phyloP scores from a whole-genome alignment of 345 rosid genomes.

The Ailanthus altissimus region DNA sequence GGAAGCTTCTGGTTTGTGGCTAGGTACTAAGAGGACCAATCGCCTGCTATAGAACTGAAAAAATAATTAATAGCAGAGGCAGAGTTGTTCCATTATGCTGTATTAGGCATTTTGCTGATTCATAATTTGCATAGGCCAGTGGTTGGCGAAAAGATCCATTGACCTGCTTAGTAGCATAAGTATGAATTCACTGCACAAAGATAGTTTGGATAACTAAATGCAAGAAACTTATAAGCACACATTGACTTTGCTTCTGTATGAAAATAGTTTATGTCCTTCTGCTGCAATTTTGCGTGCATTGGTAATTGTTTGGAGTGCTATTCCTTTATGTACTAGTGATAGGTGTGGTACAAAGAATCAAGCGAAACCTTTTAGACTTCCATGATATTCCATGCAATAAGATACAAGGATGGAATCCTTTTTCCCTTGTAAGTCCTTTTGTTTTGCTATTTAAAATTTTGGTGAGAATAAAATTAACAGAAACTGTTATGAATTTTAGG shows the following conservation, averaged over 20 bases:
- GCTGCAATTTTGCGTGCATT: not conserved
- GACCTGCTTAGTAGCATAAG: not conserved
- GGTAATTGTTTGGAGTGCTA: not conserved
- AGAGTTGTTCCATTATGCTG: not conserved
- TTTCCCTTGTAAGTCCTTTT: not conserved
- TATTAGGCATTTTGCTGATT: not conserved
- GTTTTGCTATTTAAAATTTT: not conserved
- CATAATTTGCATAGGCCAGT: not conserved
- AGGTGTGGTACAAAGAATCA: not conserved
- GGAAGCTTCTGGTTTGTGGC: not conserved
- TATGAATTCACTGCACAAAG: not conserved
- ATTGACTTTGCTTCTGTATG: not conserved
- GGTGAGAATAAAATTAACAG: constrained; percentile 11
- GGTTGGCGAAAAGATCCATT: not conserved
- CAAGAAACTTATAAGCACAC: not conserved
- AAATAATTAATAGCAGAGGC: not conserved
- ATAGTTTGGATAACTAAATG: not conserved
- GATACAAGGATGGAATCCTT: not conserved
- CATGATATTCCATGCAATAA: not conserved
- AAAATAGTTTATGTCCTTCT: not conserved
- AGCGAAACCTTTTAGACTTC: not conserved
- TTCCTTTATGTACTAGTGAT: not conserved
- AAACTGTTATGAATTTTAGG: constrained; percentile 44
- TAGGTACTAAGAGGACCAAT: not conserved
- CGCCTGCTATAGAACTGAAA: not conserved